These are phyloP conservation scores for Salvia hispanica DNA, from an alignment of 257 asterid species.

Conservation along the genomic window DNA sequence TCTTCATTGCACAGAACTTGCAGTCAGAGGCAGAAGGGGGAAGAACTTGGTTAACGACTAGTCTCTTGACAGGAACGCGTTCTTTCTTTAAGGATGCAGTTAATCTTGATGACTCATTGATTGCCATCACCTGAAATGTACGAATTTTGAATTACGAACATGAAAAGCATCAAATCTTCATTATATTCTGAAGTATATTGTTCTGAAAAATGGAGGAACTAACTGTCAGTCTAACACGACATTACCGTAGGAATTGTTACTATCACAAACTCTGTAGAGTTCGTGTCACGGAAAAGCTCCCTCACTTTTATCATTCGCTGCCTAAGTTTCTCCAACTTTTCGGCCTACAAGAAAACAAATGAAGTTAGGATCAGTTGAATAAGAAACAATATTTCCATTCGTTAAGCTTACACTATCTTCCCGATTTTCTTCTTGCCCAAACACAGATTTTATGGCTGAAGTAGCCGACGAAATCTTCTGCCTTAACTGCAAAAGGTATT, in stretches of 20 bases:
- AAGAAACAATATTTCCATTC: conserved; percentile 16
- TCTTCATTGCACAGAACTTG: conserved; percentile 91
- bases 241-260: conserved; percentile 99
- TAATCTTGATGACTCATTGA: conserved; percentile 92
- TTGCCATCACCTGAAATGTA: conserved; percentile 83
- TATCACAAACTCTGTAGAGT: conserved; percentile 83
- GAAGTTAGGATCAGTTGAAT: conserved; percentile 29
- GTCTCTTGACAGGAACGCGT: conserved; percentile 88
- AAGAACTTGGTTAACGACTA: conserved; percentile 86
- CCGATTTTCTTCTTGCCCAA: conserved; percentile 73
- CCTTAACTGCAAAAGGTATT: conserved; percentile 61
- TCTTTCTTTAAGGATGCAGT: conserved; percentile 86
- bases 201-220: too few relatives aligned
- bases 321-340: conserved; percentile 80
- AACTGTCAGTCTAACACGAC: not conserved
- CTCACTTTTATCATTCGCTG: conserved; percentile 98
- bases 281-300: conserved; percentile 88
- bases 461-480: conserved; percentile 92
- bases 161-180: conserved; percentile 5
- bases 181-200: not conserved
- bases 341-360: conserved; percentile 53
- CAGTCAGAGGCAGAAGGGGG: conserved; percentile 91
- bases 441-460: conserved; percentile 93
- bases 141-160: not conserved
- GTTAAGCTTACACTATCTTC: conserved; percentile 64